Evolutionary conservation across 169 alveolate genomes (phyloP).

Genomic region (Plasmodium blacklocki): DNA sequence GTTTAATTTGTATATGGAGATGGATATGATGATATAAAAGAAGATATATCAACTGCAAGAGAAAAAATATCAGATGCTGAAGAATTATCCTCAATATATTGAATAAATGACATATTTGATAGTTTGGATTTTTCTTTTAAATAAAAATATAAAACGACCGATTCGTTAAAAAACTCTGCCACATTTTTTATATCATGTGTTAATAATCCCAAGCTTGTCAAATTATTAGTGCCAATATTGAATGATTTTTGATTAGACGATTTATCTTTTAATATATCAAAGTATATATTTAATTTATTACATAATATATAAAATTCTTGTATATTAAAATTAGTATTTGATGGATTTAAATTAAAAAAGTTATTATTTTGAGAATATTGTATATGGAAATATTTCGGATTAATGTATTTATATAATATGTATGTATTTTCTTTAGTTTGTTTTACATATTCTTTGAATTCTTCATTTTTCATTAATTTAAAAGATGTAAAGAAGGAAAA

Average conservation of each 20-base stretch:
- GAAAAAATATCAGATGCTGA: constrained; percentile 32
- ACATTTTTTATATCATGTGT: constrained; percentile 47
- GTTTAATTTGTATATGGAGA: background rate
- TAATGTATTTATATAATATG: constrained; percentile 19
- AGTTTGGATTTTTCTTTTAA: constrained; percentile 13
- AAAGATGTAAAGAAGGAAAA: constrained; percentile 60
- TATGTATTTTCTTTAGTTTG: constrained; percentile 37
- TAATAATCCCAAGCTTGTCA: constrained; percentile 47
- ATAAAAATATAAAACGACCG: constrained; percentile 21
- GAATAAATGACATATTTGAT: constrained; percentile 10
- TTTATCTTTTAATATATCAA: constrained; percentile 35
- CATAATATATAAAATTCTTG: constrained; percentile 49
- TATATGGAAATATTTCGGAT: constrained; percentile 18
- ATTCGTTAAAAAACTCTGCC: constrained; percentile 37
- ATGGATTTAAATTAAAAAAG: constrained; percentile 34
- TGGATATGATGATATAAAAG: constrained; percentile 50
- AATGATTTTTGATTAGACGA: constrained; percentile 37
- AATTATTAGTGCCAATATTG: constrained; percentile 55
- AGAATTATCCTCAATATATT: constrained; percentile 5
- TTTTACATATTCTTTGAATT: constrained; percentile 44
- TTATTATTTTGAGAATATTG: constrained; percentile 41
- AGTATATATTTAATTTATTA: constrained; percentile 29
- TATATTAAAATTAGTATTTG: constrained; percentile 13
- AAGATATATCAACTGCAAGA: constrained; percentile 48
- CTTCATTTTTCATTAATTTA: constrained; percentile 45